A percentile compares a stretch with the other conserved stretches of the same genome.
phyloP scores from a whole-genome alignment of 2,329 filamentous ascomycete species.

The Trichothecium roseum region DNA sequence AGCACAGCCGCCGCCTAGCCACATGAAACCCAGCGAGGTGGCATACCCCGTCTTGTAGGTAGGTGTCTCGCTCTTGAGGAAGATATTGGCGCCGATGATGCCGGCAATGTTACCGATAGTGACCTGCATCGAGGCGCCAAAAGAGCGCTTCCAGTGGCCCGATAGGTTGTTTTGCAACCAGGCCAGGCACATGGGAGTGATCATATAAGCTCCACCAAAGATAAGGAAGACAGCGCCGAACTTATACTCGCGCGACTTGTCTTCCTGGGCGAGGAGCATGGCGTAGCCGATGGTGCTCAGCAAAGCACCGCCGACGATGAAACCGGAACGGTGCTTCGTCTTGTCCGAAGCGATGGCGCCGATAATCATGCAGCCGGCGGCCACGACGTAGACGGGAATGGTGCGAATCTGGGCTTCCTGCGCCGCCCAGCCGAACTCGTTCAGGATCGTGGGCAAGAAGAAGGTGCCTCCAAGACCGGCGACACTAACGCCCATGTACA shows the following conservation, averaged over 20 bases:
- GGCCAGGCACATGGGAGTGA: slow-evolving; percentile 41
- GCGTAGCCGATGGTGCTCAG: slow-evolving; percentile 44
- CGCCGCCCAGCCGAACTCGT: slow-evolving; percentile 22
- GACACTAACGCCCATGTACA: slow-evolving; percentile 29
- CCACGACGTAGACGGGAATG: slow-evolving; percentile 25
- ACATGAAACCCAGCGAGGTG: slow-evolving; percentile 32
- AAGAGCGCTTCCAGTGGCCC: slow-evolving; percentile 46
- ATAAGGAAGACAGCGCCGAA: slow-evolving; percentile 46
- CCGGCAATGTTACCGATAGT: slow-evolving; percentile 39
- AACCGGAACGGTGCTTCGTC: slow-evolving; percentile 39
- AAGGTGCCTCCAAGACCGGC: slow-evolving; percentile 31
- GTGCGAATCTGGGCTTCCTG: slow-evolving; percentile 22
- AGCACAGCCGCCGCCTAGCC: slow-evolving; percentile 27
- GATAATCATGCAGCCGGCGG: slow-evolving; percentile 16
- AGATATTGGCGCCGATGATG: slow-evolving; percentile 41
- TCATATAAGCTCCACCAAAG: slow-evolving; percentile 41
- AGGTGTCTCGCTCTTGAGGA: slow-evolving; percentile 33
- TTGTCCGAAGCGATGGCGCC: slow-evolving; percentile 36
- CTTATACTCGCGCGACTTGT: slow-evolving; percentile 15
- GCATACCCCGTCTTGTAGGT: slow-evolving; percentile 39
- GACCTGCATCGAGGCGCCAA: slow-evolving; percentile 39
- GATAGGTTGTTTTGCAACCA: slow-evolving; percentile 48
- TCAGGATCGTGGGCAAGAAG: slow-evolving; percentile 27
- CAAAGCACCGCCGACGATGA: slow-evolving; percentile 38
- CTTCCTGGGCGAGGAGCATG: slow-evolving; percentile 32